A percentile compares a stretch with the other conserved stretches of the same genome.
phyloP scores from a whole-genome alignment of 2,329 filamentous ascomycete genomes.

The Cladosporium sp. region DNA sequence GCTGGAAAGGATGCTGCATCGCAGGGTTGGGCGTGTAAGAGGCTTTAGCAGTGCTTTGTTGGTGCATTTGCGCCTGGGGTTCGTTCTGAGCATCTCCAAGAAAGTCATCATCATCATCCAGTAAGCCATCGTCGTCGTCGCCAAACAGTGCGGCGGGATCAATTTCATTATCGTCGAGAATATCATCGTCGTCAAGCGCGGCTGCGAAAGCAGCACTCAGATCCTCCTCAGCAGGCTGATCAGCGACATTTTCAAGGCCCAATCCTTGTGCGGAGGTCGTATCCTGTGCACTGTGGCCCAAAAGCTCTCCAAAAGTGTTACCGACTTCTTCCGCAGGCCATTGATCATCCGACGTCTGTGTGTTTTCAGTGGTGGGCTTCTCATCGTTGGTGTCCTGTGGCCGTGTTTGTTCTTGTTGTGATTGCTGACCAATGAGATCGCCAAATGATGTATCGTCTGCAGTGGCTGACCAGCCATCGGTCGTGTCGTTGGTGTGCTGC shows the following conservation, averaged over 20 bases:
- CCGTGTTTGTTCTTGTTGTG: not conserved
- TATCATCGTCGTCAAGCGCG: constrained; percentile 66
- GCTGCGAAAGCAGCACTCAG: constrained; percentile 79
- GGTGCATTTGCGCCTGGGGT: not conserved
- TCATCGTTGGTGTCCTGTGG: not conserved
- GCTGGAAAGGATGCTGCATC: constrained; percentile 6
- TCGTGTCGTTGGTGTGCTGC: not conserved
- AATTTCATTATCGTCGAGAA: constrained; percentile 39
- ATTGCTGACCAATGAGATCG: not conserved
- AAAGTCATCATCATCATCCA: constrained; percentile 61
- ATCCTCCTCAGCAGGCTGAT: constrained; percentile 49
- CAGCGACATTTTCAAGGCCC: constrained; percentile 3
- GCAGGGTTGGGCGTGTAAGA: constrained; percentile 5
- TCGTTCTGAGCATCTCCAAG: constrained; percentile 20
- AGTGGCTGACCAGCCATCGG: constrained; percentile 15
- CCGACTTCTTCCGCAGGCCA: constrained; percentile 7
- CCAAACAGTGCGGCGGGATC: constrained; percentile 66
- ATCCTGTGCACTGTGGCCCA: constrained; percentile 3
- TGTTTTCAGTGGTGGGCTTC: not conserved
- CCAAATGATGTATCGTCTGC: constrained; percentile 1
- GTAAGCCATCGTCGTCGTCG: constrained; percentile 80
- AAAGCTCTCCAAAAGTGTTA: constrained; percentile 13
- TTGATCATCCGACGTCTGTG: constrained; percentile 2
- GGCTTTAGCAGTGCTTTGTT: not conserved
- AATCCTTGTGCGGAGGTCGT: constrained; percentile 10